phyloP scores from a whole-genome alignment of 2,329 filamentous ascomycete species.

The Sclerotinia trifoliorum region DNA sequence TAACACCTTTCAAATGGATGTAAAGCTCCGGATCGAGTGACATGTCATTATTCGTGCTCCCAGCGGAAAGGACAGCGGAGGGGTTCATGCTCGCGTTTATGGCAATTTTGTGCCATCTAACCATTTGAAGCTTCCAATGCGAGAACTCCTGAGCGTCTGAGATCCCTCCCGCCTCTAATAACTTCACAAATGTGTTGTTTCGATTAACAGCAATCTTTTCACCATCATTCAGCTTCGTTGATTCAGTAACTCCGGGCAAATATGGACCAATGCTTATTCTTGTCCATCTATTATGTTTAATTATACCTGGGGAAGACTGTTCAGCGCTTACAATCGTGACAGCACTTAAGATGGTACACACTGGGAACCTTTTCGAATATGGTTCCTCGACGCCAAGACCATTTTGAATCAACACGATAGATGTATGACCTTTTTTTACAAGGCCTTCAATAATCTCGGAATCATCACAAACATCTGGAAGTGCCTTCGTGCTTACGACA shows the following conservation, averaged over 20 bases:
- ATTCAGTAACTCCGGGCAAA: constrained; percentile 47
- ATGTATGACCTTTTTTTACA: constrained; percentile 32
- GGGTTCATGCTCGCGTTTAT: constrained; percentile 78
- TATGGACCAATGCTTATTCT: constrained; percentile 69
- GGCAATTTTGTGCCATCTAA: constrained; percentile 74
- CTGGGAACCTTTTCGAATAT: constrained; percentile 61
- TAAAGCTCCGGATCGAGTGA: constrained; percentile 61
- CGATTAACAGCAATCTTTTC: constrained; percentile 26
- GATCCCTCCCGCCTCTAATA: constrained; percentile 54
- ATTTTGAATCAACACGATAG: constrained; percentile 39
- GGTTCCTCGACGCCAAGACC: constrained; percentile 47
- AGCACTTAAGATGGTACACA: constrained; percentile 60
- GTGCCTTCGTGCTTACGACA: constrained; percentile 38
- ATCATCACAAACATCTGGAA: constrained; percentile 39
- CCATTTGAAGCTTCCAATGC: constrained; percentile 65
- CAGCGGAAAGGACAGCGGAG: constrained; percentile 64
- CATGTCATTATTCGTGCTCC: constrained; percentile 65
- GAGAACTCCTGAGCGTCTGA: constrained; percentile 63
- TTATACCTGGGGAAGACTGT: constrained; percentile 59
- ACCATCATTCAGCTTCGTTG: constrained; percentile 17
- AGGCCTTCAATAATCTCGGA: constrained; percentile 35
- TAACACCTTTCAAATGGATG: constrained; percentile 61
- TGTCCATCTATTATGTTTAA: constrained; percentile 73
- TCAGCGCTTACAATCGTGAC: constrained; percentile 70
- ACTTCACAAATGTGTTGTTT: constrained; percentile 48